Evolutionary conservation across 208 protist genomes (phyloP).

Genomic region (Trypanosoma boissoni): DNA sequence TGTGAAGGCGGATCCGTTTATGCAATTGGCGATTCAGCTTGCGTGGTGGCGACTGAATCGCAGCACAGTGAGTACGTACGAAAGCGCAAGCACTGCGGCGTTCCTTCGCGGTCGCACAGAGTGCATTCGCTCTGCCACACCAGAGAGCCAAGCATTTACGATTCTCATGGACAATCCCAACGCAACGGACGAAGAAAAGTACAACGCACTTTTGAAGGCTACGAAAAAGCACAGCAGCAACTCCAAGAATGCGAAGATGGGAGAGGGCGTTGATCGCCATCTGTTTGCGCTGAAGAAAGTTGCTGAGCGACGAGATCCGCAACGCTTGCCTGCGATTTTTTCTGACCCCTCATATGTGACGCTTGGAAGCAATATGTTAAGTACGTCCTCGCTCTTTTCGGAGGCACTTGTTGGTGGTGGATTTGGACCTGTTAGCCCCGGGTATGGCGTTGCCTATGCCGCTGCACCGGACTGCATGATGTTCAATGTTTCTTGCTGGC

Average conservation of each 20-base stretch:
- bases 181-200: constrained; percentile 22
- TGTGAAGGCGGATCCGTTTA: constrained; percentile 28
- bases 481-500: constrained; percentile 43
- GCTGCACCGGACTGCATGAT: constrained; percentile 21
- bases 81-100: constrained; percentile 47
- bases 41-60: constrained; percentile 74
- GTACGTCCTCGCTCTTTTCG: constrained; percentile 31
- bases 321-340: constrained; percentile 39
- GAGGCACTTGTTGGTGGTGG: constrained; percentile 30
- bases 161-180: constrained; percentile 33
- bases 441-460: constrained; percentile 46
- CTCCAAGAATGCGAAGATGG: constrained; percentile 33
- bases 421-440: constrained; percentile 36
- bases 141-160: constrained; percentile 51
- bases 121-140: constrained; percentile 41
- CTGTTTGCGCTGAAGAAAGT: constrained; percentile 52
- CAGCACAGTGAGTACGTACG: constrained; percentile 48
- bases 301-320: constrained; percentile 32
- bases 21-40: constrained; percentile 71
- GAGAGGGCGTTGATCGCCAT: constrained; percentile 53
- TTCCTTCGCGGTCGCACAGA: constrained; percentile 74
- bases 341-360: constrained; percentile 28
- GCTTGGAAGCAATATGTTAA: constrained; percentile 34
- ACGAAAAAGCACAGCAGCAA: constrained; percentile 29
- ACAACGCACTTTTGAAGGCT: constrained; percentile 30